These are phyloP conservation scores for Scedosporium dehoogii DNA, from an alignment of 2,329 filamentous ascomycete genomes.

Conservation along the genomic window DNA sequence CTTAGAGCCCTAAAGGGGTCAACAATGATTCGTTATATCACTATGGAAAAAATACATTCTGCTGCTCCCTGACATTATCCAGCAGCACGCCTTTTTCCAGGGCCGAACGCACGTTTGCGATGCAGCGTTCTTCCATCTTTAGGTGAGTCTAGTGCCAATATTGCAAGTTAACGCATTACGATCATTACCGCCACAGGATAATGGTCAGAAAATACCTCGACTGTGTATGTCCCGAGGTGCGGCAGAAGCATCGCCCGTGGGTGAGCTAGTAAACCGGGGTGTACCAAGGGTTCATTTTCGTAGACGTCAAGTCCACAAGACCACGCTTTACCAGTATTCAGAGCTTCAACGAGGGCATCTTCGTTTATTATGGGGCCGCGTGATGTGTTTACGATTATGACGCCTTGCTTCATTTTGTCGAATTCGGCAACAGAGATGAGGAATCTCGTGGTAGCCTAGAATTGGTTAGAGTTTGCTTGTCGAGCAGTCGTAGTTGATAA, in stretches of 20 bases:
- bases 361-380: constrained; percentile 48
- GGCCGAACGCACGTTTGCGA: constrained; percentile 57
- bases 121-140: constrained; percentile 65
- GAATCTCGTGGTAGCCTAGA: constrained; percentile 29
- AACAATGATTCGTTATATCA: too few relatives aligned
- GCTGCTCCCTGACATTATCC: constrained; percentile 62
- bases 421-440: constrained; percentile 42
- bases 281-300: constrained; percentile 48
- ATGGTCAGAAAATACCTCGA: constrained; percentile 29
- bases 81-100: constrained; percentile 51
- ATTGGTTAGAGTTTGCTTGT: background rate
- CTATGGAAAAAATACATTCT: too few relatives aligned
- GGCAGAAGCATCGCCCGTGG: constrained; percentile 52
- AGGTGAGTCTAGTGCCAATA: constrained; percentile 32
- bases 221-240: constrained; percentile 58
- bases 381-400: constrained; percentile 48
- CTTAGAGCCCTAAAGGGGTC: too few relatives aligned
- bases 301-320: constrained; percentile 48
- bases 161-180: background rate
- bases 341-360: constrained; percentile 38
- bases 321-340: constrained; percentile 43
- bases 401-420: constrained; percentile 42
- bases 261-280: constrained; percentile 49
- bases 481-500: background rate
- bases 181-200: constrained; percentile 5